Evolutionary conservation across 352 stramenopile genomes (phyloP).

Genomic region (Aphanomyces euteiches): DNA sequence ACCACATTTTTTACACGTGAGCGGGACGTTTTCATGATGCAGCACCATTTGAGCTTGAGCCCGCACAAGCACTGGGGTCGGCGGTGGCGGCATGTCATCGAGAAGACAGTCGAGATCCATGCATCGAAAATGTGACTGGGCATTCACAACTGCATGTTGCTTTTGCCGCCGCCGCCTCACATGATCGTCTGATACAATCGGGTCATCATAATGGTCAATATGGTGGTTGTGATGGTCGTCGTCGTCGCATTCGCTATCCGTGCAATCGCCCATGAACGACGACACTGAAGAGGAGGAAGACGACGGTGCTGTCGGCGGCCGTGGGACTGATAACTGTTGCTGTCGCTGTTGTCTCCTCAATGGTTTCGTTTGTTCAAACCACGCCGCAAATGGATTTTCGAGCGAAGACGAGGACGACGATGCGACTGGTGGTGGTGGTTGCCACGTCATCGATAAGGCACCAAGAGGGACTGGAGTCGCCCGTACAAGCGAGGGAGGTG

Average conservation of each 20-base stretch:
- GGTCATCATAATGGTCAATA: neutral
- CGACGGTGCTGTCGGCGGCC: neutral
- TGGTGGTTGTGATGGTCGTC: neutral
- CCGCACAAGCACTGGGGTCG: constrained; percentile 1
- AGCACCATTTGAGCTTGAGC: constrained; percentile 6
- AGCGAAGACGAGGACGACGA: neutral
- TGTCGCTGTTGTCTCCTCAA: neutral
- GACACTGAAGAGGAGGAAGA: neutral
- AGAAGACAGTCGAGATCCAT: constrained; percentile 7
- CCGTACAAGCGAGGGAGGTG: neutral
- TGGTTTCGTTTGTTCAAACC: neutral
- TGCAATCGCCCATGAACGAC: constrained; percentile 12
- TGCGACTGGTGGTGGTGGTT: neutral
- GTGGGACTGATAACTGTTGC: too few relatives aligned
- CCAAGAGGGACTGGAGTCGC: neutral
- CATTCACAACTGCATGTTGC: neutral
- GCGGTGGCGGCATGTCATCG: neutral
- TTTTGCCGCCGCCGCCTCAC: neutral
- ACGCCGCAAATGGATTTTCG: constrained; percentile 15
- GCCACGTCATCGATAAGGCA: neutral
- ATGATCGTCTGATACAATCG: too few relatives aligned
- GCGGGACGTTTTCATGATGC: neutral
- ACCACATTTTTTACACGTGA: constrained; percentile 15
- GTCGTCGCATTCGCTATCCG: neutral
- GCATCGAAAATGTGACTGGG: constrained; percentile 11